Conservation (phyloP, 2,329 filamentous ascomycete species). For the Alternaria triticina region DNA sequence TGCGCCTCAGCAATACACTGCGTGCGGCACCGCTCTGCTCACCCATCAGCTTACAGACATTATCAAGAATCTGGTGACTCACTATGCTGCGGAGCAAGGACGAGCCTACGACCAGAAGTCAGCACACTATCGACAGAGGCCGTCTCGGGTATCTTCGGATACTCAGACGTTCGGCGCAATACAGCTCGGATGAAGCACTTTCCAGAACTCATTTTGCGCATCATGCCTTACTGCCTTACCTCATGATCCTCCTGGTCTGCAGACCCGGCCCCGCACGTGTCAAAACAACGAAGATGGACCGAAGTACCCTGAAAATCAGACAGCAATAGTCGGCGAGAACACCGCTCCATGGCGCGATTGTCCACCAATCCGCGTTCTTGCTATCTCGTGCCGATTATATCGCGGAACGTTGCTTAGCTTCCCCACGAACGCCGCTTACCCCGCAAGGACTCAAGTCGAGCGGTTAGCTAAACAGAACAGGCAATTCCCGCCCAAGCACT, state of each 20-base stretch:
- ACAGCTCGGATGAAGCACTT: background rate
- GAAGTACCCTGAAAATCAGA: slow-evolving; percentile 4
- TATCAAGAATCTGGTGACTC: background rate
- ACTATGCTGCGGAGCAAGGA: background rate
- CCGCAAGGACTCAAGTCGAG: background rate
- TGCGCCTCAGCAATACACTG: background rate
- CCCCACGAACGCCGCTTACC: slow-evolving; percentile 9
- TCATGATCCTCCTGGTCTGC: background rate
- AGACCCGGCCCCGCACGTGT: slow-evolving; percentile 5
- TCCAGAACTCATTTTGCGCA: background rate
- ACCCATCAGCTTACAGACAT: background rate
- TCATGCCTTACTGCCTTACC: background rate
- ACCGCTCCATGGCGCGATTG: background rate
- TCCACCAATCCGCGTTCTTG: slow-evolving; percentile 1
- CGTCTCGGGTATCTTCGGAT: background rate
- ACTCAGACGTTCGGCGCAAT: background rate
- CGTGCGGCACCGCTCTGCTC: background rate
- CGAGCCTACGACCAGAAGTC: background rate
- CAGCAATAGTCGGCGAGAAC: background rate
- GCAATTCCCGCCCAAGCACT: slow-evolving; percentile 3
- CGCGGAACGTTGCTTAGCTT: slow-evolving; percentile 14
- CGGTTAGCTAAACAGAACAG: slow-evolving; percentile 9
- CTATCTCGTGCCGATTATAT: background rate
- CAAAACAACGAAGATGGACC: background rate
- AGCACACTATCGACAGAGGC: background rate